These are phyloP conservation scores for Aspergillus affinis DNA, from an alignment of 495 filamentous ascomycete species.

Conservation along the genomic window DNA sequence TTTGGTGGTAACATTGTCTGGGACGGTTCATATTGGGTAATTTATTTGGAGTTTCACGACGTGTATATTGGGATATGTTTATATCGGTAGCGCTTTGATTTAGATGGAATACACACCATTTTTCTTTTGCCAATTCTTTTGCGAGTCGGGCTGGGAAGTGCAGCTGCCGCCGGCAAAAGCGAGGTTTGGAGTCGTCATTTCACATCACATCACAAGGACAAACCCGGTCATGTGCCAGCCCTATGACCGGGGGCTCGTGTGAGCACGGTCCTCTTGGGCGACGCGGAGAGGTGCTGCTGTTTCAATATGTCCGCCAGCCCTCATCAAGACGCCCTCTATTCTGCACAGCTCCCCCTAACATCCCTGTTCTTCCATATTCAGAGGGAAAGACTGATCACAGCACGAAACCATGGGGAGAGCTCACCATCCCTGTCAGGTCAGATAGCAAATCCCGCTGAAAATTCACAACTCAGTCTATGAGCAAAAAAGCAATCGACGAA, in stretches of 20 bases:
- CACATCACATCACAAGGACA: constrained; percentile 13
- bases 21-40: constrained; percentile 21
- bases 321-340: background rate
- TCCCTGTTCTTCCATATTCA: background rate
- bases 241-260: background rate
- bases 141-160: background rate
- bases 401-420: background rate
- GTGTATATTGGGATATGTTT: constrained; percentile 17
- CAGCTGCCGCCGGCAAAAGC: background rate
- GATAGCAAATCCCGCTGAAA: background rate
- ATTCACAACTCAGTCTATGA: background rate
- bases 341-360: background rate
- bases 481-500: background rate
- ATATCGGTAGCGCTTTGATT: constrained; percentile 18
- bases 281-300: background rate
- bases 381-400: background rate
- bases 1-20: constrained; percentile 6
- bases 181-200: background rate
- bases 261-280: constrained; percentile 11
- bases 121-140: background rate
- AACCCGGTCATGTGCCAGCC: constrained; percentile 11
- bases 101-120: constrained; percentile 12
- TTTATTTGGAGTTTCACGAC: constrained; percentile 19
- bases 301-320: background rate
- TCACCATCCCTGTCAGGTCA: background rate